Base-by-base conservation (phyloP, 345 rosid species). In the Populus pruinosa region DNA sequence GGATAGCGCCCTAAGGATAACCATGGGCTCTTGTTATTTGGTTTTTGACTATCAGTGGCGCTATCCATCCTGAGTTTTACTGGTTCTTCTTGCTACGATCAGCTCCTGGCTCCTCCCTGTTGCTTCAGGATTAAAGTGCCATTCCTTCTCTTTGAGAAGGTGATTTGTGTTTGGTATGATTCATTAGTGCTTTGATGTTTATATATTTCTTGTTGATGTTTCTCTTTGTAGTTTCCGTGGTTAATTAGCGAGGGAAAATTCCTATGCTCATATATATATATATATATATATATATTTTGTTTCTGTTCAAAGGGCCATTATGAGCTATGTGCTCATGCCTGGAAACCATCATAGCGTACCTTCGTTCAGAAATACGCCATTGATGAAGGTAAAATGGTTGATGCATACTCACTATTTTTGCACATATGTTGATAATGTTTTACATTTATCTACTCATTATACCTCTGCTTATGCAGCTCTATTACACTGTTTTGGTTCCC, bases 11-110 rank as follows among this genome's bases (percentile, higher is more conserved):
- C 83, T 81, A 35, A 55, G 68, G 62, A 59, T 13, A 44, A 10
- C 5, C 43, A 41, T 13, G 47, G n/a, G 12, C 29, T 63, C 43
- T 62, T 31, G 2, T 21, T 67, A 14, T 38, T 27, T 3, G 36
- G 76, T 74, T 77, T 67, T 55, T 38, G 14, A 36, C 71, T 13
- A 2, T 59, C 23, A 55, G 50, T 67, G 50, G 92, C 92, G 92
- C 94, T 89, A 81, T 90, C 94, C 92, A 90, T 90, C 90, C 93
- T 90, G 93, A 90, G 93, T 88, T 90, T 88, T 86, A 87, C 71
- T 59, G 93, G 66, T 86, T 88, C 87, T 83, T 86, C 87, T 80
- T 86, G 77, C 91, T 86, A 65, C 12, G 47, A 43, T 67, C 59
- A 59, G 29, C 64, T 59, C 59, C 59, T 53, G 23, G 10, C 67